A percentile compares a stretch with the other conserved stretches of the same genome.
Conservation (phyloP, 2,329 filamentous ascomycete genomes). For the Aureobasidium zeae region DNA sequence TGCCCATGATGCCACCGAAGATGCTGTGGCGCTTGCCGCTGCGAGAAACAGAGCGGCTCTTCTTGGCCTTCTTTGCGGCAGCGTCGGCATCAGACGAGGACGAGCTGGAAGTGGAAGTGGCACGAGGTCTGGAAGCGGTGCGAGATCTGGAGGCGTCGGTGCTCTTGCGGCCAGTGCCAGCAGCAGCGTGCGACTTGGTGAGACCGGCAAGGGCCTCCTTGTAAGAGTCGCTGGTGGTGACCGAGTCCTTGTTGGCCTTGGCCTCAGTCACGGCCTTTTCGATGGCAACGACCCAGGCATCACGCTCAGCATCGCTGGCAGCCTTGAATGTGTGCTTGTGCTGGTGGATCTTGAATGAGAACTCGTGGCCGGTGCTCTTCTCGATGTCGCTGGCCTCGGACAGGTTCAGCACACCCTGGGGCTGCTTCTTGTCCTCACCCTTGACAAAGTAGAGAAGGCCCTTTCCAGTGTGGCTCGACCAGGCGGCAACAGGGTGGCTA, state of each 20-base stretch:
- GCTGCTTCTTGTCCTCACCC: slow-evolving; percentile 67
- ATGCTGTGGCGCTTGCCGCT: slow-evolving; percentile 48
- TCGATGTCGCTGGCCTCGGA: slow-evolving; percentile 61
- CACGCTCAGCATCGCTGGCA: slow-evolving; percentile 61
- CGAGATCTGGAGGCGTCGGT: slow-evolving; percentile 29
- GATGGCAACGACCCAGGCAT: slow-evolving; percentile 81
- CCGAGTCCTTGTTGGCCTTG: slow-evolving; percentile 64
- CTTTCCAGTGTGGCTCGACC: slow-evolving; percentile 90
- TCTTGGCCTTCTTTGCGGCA: slow-evolving; percentile 30
- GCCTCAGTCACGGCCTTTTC: slow-evolving; percentile 77
- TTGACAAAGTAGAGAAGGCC: slow-evolving; percentile 88
- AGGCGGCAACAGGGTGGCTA: slow-evolving; percentile 72
- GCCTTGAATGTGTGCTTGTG: slow-evolving; percentile 96
- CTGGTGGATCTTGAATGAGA: slow-evolving; percentile 73
- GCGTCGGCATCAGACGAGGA: slow-evolving; percentile 36
- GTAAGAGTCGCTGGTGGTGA: slow-evolving; percentile 76
- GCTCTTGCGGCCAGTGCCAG: slow-evolving; percentile 32
- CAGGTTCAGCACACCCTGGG: slow-evolving; percentile 74
- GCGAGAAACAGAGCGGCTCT: slow-evolving; percentile 51
- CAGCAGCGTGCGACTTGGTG: slow-evolving; percentile 25
- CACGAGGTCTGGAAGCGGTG: slow-evolving; percentile 24
- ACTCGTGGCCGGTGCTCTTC: slow-evolving; percentile 69
- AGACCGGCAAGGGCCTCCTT: slow-evolving; percentile 72
- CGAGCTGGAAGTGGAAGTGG: slow-evolving; percentile 30
- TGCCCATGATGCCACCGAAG: slow-evolving; percentile 49